A percentile compares a stretch with the other conserved stretches of the same genome.
Evolutionary conservation across 805 yeast genomes (phyloP).

Genomic region (Wickerhamia fluorescens): DNA sequence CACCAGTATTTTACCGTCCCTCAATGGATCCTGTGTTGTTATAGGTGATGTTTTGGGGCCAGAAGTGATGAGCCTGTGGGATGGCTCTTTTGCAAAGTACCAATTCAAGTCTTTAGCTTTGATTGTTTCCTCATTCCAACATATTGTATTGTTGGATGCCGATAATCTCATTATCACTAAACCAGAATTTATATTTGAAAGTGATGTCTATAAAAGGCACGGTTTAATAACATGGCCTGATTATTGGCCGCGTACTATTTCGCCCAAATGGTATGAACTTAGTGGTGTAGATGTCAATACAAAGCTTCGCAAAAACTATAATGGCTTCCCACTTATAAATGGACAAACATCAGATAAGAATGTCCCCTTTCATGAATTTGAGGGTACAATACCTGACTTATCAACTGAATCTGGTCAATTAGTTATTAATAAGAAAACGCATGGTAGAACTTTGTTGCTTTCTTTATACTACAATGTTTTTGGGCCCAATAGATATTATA

Average conservation of each 20-base stretch:
- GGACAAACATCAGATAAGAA: conserved; percentile 1
- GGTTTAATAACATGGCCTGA: conserved; percentile 18
- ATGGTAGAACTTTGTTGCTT: conserved; percentile 49
- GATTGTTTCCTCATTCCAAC: conserved; percentile 39
- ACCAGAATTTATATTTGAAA: conserved; percentile 27
- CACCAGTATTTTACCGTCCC: conserved; percentile 29
- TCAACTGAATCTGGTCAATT: conserved; percentile 67
- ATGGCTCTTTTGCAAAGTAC: conserved; percentile 20
- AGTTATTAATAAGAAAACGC: conserved; percentile 51
- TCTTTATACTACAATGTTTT: conserved; percentile 56
- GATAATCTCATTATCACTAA: conserved; percentile 39
- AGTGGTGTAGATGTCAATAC: conserved; percentile 10
- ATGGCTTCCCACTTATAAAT: conserved; percentile 3
- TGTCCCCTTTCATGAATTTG: conserved; percentile 6
- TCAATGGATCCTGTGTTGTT: conserved; percentile 37
- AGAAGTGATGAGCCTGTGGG: conserved; percentile 10
- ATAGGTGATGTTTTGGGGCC: conserved; percentile 28
- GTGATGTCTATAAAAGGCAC: conserved; percentile 10
- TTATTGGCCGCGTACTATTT: conserved; percentile 15
- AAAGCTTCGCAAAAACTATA: conserved; percentile 3
- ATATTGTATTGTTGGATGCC: conserved; percentile 39
- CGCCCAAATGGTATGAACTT: conserved; percentile 16
- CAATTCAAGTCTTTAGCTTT: conserved; percentile 39
- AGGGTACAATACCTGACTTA: conserved; percentile 21
- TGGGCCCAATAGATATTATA: conserved; percentile 11